Conservation (phyloP, 1,284 basidiomycete genomes). For the Moesziomyces sp. region DNA sequence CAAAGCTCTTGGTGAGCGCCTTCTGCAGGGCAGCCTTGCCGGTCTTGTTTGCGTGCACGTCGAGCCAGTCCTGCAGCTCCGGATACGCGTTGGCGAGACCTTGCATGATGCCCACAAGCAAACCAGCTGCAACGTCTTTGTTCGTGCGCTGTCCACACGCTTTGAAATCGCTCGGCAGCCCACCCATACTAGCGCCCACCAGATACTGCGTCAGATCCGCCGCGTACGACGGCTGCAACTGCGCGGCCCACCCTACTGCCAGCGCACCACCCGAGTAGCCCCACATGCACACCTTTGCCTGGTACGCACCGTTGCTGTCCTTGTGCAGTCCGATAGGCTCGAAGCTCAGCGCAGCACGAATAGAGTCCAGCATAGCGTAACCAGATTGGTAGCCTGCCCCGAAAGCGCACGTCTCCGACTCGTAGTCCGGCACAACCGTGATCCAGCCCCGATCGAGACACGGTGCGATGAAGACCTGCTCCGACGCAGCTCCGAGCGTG, state of each 20-base stretch:
- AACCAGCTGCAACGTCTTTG: constrained; percentile 43
- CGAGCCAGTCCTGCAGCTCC: constrained; percentile 50
- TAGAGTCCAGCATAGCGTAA: constrained; percentile 55
- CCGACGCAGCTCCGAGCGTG: constrained; percentile 40
- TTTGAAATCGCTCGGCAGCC: constrained; percentile 53
- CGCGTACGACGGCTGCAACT: constrained; percentile 52
- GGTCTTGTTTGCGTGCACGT: constrained; percentile 26
- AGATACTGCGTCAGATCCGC: constrained; percentile 46
- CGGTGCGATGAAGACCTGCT: constrained; percentile 55
- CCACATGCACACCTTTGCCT: constrained; percentile 47
- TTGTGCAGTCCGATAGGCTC: constrained; percentile 35
- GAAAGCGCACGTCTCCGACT: constrained; percentile 58
- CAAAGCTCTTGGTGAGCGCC: constrained; percentile 40
- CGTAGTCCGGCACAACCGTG: constrained; percentile 58
- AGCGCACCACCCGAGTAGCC: constrained; percentile 65
- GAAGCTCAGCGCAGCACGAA: constrained; percentile 51
- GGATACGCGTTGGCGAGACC: constrained; percentile 54
- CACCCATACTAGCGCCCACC: constrained; percentile 57
- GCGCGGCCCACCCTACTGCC: constrained; percentile 60
- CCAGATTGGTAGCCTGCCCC: constrained; percentile 54
- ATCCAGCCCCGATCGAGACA: constrained; percentile 58
- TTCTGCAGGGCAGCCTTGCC: constrained; percentile 28
- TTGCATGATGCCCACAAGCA: constrained; percentile 52
- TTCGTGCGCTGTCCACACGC: constrained; percentile 41
- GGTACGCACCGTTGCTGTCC: constrained; percentile 7